Base-by-base conservation (phyloP, 2,329 filamentous ascomycete species). In the Fusarium oligoseptatum region DNA sequence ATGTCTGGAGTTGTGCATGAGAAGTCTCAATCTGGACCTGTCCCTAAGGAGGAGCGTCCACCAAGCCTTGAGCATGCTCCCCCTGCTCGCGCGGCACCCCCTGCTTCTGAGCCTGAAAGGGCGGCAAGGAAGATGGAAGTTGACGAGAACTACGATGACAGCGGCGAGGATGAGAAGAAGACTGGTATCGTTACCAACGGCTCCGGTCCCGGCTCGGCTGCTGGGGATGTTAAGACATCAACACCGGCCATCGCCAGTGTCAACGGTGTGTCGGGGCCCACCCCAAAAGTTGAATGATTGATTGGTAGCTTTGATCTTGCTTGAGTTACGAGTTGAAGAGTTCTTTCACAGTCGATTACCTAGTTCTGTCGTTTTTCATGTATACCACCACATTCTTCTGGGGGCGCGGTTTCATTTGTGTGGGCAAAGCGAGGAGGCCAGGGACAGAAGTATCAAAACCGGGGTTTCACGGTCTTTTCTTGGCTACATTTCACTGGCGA, bases 141-240 rank as follows among this genome's bases (percentile, higher is more conserved):
- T 22, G 95, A 99, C 77, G 97, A 99, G 82, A 94, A 98, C 81
- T 98, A 99, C 79, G 96, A 98, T 81, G 96, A 98, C 79, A 96
- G 95, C 67, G 94, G 91, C 6, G 95, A 97, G 75, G 96, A 98
- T 69, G 93, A 97, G 67, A 92, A 92, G 85, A 92, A 92, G 81
- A 81, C 82, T 2, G 82, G 79, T 3, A 79, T 82, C 17, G 81
- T 84, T 1, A 80, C 84, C 15, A 84, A 88, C 83, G 75, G 83
- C 6, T 84, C 86, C 10, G 87, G 84, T 2, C 84, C 88, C 15
- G 81, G 83, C 9, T 87, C 88, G 20, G 82, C 85, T 5, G 82
- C 88, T 17, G 85, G 83, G 15, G 89, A 91, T 48, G 82, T 84
- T 52, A 91, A 91, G 82, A 87, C 82, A 20, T 77, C 81, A 6